Base-by-base conservation (phyloP, 176 grass and related monocot genomes). In the Thinopyrum elongatum region DNA sequence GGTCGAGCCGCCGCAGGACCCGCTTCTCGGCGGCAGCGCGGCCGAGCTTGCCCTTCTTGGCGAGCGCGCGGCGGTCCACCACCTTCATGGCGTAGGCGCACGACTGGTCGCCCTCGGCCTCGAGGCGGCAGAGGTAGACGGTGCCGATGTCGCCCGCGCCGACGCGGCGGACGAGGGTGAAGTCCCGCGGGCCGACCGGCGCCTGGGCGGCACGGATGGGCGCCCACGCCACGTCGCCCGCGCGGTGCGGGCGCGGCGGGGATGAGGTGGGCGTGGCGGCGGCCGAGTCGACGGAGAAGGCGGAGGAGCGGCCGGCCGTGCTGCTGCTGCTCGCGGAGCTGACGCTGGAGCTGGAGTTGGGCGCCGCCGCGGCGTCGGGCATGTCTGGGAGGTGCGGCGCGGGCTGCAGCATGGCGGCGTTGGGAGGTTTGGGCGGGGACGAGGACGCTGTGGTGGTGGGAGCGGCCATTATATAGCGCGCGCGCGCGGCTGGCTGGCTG, bases 1-100 rank as follows among this genome's bases (percentile, higher is more conserved):
- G 93, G 87, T 99, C 94, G 6, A 99, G 90, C 25, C 93, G 67
- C 8, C 91, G 87, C 30, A 99, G 88, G 44, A 99, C 93, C 71
- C 92, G 86, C 86, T 96, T 95, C 88, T 99, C 97, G 19, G 97
- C 90, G 10, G 84, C 84, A 9, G 97, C 94, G 46, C 94, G 91
- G 57, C 91, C 92, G 31, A 96, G 90, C 86, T 99, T 99, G 59
- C 93, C 93, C 84, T 99, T 99, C 90, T 84, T 91, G 17, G 85
- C 88, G 17, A 99, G 82, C 41, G 78, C 92, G 74, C 85, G 82
- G 58, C 93, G 91, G 85, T 99, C 97, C 49, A 99, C 97, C 74
- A 99, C 94, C 90, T 99, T 99, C 94, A 99, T 99, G 76, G 97
- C 97, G 86, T 99, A 99, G 26, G 79, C 69, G 82, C 85, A 93